Conservation (phyloP, 148 eudicot genomes). For the Euryodendron excelsum region DNA sequence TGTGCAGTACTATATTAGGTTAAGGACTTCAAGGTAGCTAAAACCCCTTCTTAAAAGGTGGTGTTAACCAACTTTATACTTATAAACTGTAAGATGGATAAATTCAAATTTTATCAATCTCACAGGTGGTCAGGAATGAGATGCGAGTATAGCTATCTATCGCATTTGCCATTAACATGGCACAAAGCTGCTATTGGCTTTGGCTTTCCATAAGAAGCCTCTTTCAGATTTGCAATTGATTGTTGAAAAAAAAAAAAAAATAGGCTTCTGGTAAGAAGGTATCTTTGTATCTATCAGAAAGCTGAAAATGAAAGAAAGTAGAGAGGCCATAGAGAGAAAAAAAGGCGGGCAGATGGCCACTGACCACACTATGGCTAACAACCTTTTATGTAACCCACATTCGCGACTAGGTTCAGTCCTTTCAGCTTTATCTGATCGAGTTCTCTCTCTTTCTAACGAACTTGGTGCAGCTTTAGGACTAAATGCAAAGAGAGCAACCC, state of each 20-base stretch:
- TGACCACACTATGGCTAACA: neutral
- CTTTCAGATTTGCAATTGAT: neutral
- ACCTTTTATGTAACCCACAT: slow-evolving; percentile 11
- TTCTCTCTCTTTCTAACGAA: neutral
- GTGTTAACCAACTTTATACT: too few species aligned
- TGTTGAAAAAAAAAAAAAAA: neutral
- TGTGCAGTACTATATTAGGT: too few species aligned
- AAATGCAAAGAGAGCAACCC: neutral
- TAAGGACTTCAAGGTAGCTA: neutral
- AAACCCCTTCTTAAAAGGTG: neutral
- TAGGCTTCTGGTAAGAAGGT: neutral
- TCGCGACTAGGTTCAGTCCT: slow-evolving; percentile 20
- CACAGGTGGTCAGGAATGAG: too few species aligned
- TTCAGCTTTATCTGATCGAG: neutral
- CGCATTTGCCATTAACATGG: too few species aligned
- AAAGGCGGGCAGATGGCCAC: neutral
- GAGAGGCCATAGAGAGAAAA: neutral
- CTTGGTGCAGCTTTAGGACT: too few species aligned
- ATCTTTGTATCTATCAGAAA: neutral
- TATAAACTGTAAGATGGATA: too few species aligned
- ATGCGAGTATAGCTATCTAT: too few species aligned
- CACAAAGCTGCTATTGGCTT: too few species aligned
- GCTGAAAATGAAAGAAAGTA: neutral
- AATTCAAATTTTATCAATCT: too few species aligned
- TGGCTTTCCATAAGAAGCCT: neutral